Evolutionary conservation across 1,139 yeast species (phyloP).

Genomic region (Magnusiomyces sp.): DNA sequence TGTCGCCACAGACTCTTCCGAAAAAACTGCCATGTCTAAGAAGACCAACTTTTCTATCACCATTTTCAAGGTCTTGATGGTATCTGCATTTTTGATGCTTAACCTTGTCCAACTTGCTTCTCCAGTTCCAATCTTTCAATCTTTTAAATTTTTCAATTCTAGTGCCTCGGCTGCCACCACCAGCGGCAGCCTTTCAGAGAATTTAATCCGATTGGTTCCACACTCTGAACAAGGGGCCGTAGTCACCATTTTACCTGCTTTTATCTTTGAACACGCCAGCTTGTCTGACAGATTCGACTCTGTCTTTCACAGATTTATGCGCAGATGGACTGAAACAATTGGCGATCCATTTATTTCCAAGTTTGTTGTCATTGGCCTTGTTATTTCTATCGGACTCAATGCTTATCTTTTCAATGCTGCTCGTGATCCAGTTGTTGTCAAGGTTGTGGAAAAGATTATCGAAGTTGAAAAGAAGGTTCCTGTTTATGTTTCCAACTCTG

Average conservation of each 20-base stretch:
- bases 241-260: constrained; percentile 59
- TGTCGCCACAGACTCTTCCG: constrained; percentile 43
- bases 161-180: neutral
- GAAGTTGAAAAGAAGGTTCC: constrained; percentile 28
- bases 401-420: constrained; percentile 57
- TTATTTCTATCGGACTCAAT: constrained; percentile 70
- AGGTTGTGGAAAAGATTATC: constrained; percentile 31
- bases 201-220: constrained; percentile 16
- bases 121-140: constrained; percentile 36
- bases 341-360: constrained; percentile 78
- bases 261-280: constrained; percentile 62
- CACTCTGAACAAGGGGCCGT: constrained; percentile 39
- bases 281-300: constrained; percentile 61
- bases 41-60: constrained; percentile 36
- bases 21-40: constrained; percentile 18
- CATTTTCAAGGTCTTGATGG: constrained; percentile 55
- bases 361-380: constrained; percentile 62
- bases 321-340: constrained; percentile 60
- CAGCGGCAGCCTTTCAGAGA: constrained; percentile 10
- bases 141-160: constrained; percentile 1
- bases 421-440: constrained; percentile 22
- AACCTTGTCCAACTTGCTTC: constrained; percentile 46
- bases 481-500: constrained; percentile 22
- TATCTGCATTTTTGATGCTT: constrained; percentile 59
- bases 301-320: constrained; percentile 43